Percentiles rank a stretch among this genome's conserved stretches.
These are phyloP conservation scores for Leptosphaerulina australis DNA, from an alignment of 2,329 filamentous ascomycete genomes.

Conservation along the genomic window DNA sequence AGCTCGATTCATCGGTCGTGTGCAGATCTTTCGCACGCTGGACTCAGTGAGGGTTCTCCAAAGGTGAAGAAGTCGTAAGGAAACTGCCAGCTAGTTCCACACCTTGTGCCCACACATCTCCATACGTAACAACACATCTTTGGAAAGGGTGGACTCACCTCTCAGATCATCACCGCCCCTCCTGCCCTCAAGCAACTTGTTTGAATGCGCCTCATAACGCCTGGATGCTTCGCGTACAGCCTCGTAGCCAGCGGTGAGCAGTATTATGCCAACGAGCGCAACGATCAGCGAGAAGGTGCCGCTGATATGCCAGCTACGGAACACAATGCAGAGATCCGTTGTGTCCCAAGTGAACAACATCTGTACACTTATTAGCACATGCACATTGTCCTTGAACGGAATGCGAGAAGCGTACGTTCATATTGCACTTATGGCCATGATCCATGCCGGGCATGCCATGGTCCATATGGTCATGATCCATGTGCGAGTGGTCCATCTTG, in stretches of 20 bases:
- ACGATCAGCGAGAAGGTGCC: constrained; percentile 75
- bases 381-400: not conserved
- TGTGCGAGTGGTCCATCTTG: constrained; percentile 50
- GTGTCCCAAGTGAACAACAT: constrained; percentile 99
- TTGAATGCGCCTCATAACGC: constrained; percentile 68
- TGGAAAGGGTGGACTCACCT: constrained; percentile 34
- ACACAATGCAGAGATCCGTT: constrained; percentile 92
- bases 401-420: constrained; percentile 73
- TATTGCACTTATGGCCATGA: constrained; percentile 73
- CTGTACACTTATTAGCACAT: constrained; percentile 54
- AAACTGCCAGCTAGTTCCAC: constrained; percentile 3
- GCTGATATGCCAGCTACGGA: constrained; percentile 85
- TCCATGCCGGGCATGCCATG: constrained; percentile 58
- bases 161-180: constrained; percentile 38
- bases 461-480: constrained; percentile 63
- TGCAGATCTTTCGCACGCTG: constrained; percentile 30
- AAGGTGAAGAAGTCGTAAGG: constrained; percentile 15
- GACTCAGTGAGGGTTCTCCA: constrained; percentile 37
- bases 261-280: constrained; percentile 81
- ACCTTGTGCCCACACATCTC: not conserved
- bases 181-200: constrained; percentile 31
- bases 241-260: constrained; percentile 91
- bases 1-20: constrained; percentile 61
- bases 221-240: constrained; percentile 77
- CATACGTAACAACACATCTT: too few relatives aligned